Percentiles rank a stretch among this genome's conserved stretches.
These are phyloP conservation scores for Lanmaoa rubissima DNA, from an alignment of 768 basidiomycete species.

Conservation along the genomic window DNA sequence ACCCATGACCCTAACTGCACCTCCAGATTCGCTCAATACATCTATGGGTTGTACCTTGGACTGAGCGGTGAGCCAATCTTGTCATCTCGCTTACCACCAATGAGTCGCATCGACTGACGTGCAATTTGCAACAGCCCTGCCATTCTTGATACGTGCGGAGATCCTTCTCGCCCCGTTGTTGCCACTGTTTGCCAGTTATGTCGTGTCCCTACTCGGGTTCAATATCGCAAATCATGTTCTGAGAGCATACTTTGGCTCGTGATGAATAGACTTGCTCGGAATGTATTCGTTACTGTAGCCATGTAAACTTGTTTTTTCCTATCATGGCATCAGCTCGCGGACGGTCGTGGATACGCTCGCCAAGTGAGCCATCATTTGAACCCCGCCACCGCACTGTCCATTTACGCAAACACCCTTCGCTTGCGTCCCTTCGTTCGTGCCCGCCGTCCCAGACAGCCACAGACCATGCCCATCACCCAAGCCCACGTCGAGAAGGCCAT, in stretches of 20 bases:
- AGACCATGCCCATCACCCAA: conserved; percentile 35
- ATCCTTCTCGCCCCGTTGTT: conserved; percentile 88
- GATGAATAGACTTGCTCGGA: background rate
- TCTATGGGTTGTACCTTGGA: conserved; percentile 88
- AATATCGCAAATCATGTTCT: conserved; percentile 87
- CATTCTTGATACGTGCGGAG: conserved; percentile 89
- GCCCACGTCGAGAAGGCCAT: conserved; percentile 36
- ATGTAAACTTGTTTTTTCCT: conserved; percentile 8
- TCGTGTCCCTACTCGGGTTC: conserved; percentile 85
- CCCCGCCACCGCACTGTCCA: conserved; percentile 22
- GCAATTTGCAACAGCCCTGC: conserved; percentile 58
- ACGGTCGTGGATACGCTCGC: background rate
- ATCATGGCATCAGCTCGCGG: no score
- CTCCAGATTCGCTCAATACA: conserved; percentile 81
- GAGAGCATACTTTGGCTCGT: conserved; percentile 69
- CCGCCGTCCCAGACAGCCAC: background rate
- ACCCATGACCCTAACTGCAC: conserved; percentile 5
- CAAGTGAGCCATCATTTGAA: conserved; percentile 23
- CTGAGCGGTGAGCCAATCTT: conserved; percentile 57
- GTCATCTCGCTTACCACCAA: background rate
- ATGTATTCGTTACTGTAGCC: conserved; percentile 12
- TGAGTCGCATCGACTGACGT: conserved; percentile 7
- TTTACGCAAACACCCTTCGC: conserved; percentile 16
- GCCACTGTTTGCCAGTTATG: conserved; percentile 82
- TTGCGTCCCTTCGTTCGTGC: conserved; percentile 6